These are phyloP conservation scores for Arthrinium phaeospermum DNA, from an alignment of 2,329 filamentous ascomycete species.

Conservation along the genomic window DNA sequence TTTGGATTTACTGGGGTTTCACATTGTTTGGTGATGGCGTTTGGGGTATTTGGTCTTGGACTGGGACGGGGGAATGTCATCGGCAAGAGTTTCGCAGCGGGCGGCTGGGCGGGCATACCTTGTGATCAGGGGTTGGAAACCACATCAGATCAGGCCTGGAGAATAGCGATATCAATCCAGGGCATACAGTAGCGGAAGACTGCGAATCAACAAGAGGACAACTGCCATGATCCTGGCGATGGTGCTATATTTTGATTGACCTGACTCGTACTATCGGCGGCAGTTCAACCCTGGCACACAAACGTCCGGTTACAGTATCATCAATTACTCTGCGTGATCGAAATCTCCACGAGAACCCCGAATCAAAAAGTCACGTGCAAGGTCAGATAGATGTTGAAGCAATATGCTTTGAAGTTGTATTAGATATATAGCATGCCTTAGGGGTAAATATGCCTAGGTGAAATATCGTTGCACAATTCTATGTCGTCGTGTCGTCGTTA, in stretches of 20 bases:
- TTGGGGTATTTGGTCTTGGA: neutral
- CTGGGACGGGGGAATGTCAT: neutral
- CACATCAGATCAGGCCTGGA: neutral
- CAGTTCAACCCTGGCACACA: neutral
- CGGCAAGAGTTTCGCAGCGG: neutral
- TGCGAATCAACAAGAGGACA: neutral
- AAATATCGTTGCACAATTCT: neutral
- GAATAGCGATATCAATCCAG: neutral
- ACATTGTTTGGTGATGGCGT: neutral
- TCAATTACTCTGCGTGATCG: neutral
- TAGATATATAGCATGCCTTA: neutral
- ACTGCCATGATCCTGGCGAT: neutral
- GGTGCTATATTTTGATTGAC: neutral
- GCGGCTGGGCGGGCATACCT: neutral
- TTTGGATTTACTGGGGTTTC: neutral
- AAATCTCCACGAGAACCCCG: neutral
- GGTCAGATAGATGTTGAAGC: neutral
- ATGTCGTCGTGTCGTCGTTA: neutral
- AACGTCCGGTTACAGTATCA: neutral
- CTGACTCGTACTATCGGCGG: neutral
- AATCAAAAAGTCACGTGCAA: neutral
- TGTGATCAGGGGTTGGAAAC: neutral
- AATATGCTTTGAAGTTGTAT: neutral
- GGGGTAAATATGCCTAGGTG: neutral
- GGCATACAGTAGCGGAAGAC: neutral